Evolutionary conservation across 1,284 basidiomycete species (phyloP), one percentile per base, ranked within the genome.

Genomic region (Agroathelia rolfsii): DNA sequence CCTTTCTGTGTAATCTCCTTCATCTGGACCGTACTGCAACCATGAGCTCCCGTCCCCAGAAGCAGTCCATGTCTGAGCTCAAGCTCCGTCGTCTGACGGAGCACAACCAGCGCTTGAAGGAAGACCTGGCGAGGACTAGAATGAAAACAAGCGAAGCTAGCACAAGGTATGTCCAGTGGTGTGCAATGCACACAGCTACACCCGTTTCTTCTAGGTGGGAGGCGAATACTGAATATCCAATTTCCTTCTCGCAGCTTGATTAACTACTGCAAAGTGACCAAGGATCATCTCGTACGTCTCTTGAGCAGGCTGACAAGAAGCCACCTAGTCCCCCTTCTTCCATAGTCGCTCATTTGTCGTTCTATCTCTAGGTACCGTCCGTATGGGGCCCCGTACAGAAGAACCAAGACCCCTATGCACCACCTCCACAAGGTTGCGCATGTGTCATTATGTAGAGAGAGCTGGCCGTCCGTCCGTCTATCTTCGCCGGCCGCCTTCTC

Each of bases 331-430:
- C 44, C n/a, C n/a, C n/a, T n/a, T n/a, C n/a, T n/a, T n/a, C 8
- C 12, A 28, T 33, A 24, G 19, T 12, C 36, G 14, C 20, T 42
- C 41, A 36, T 24, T 26, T 32, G 42, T 44, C 34, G 33, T 20
- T 35, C 40, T 25, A 35, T 15, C 45, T 46, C 13, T 50, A 86
- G 83, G 73, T 88, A 28, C 87, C 89, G 4, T 85, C 80, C 20
- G 80, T 94, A 26, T 95, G 93, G 93, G 92, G 93, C 11, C 81
- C 85, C n/a, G 74, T 90, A 19, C 75, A 72, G 51, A 92, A 88
- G 60, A 71, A 72, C 41, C 85, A 92, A 52, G 88, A 93, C 53
- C 89, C 89, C 30, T 93, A 88, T 54, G 84, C 82, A 37, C 80
- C 82, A 38, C 76, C 70, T 43, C 64, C 69, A n/a, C 59, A 68